A percentile compares a stretch with the other conserved stretches of the same genome.
Conservation (phyloP, 2,329 filamentous ascomycete species). For the Colletotrichum caudatum region DNA sequence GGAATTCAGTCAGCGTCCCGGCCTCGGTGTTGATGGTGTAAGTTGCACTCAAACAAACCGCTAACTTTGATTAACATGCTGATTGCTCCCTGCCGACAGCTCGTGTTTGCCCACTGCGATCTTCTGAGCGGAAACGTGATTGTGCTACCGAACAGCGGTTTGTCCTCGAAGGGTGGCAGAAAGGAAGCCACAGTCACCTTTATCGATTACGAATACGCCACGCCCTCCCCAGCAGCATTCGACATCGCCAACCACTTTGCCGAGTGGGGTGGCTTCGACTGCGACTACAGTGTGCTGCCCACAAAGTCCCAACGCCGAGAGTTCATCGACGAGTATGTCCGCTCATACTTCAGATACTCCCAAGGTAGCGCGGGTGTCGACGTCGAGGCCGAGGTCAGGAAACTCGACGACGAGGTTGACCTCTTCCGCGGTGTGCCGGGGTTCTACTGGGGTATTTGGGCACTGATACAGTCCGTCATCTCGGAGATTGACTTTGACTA, state of each 20-base stretch:
- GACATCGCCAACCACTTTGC: constrained; percentile 98
- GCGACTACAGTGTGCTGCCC: constrained; percentile 87
- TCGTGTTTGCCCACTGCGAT: constrained; percentile 96
- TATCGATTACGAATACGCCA: constrained; percentile 99
- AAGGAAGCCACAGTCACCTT: constrained; percentile 75
- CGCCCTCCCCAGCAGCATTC: constrained; percentile 92
- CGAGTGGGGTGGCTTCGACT: constrained; percentile 97
- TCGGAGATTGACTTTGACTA: constrained; percentile 98
- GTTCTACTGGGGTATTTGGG: constrained; percentile 94
- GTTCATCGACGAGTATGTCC: constrained; percentile 87
- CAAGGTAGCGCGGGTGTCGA: constrained; percentile 58
- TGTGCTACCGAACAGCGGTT: constrained; percentile 68
- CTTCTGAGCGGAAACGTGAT: constrained; percentile 97
- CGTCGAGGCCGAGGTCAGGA: constrained; percentile 72
- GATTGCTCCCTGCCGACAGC: constrained; percentile 57
- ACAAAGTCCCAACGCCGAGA: constrained; percentile 79
- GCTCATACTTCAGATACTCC: constrained; percentile 74
- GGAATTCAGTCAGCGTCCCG: constrained; percentile 80
- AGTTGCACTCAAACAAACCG: constrained; percentile 49
- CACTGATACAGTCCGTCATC: constrained; percentile 92
- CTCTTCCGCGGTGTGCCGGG: constrained; percentile 89
- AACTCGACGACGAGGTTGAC: constrained; percentile 85
- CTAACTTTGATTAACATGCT: constrained; percentile 2
- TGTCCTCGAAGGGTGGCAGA: constrained; percentile 49
- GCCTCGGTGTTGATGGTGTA: constrained; percentile 81